phyloP scores from a whole-genome alignment of 2,329 filamentous ascomycete species.

The Nothopassalora personata region DNA sequence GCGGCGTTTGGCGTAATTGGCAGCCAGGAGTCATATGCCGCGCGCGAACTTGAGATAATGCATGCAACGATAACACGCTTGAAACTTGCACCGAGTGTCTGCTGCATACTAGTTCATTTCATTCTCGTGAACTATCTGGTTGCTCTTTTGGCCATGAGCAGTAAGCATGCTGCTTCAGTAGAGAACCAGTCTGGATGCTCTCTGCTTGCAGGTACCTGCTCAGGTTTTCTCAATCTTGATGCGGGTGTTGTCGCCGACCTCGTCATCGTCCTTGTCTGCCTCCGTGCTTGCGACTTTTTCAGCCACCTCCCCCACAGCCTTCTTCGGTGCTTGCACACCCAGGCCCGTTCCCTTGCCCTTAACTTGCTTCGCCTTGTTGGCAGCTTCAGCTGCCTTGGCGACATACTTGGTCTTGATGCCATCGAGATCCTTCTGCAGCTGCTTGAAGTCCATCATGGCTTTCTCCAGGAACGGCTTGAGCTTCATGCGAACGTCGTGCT shows the following conservation, averaged over 20 bases:
- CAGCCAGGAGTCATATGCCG: background rate
- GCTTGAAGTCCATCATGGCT: background rate
- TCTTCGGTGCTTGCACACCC: too few species aligned
- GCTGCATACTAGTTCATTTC: background rate
- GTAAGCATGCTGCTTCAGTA: background rate
- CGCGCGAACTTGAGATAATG: background rate
- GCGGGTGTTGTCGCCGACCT: too few species aligned
- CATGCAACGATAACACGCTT: background rate
- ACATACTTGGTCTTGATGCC: constrained; percentile 2
- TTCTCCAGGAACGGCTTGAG: background rate
- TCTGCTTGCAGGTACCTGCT: background rate
- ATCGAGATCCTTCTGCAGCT: constrained; percentile 3
- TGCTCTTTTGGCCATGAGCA: background rate
- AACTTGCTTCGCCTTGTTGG: too few species aligned
- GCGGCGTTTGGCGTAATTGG: background rate
- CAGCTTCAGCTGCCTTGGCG: background rate
- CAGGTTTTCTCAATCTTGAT: too few species aligned
- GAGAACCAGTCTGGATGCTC: background rate
- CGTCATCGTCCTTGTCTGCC: too few species aligned
- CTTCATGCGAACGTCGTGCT: background rate
- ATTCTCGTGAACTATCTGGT: background rate
- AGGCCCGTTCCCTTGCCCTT: too few species aligned
- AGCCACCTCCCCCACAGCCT: too few species aligned
- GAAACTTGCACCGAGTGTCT: background rate
- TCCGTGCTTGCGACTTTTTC: too few species aligned